Conservation (phyloP, 139 green algal species). For the Diplosphaera chodatii region DNA sequence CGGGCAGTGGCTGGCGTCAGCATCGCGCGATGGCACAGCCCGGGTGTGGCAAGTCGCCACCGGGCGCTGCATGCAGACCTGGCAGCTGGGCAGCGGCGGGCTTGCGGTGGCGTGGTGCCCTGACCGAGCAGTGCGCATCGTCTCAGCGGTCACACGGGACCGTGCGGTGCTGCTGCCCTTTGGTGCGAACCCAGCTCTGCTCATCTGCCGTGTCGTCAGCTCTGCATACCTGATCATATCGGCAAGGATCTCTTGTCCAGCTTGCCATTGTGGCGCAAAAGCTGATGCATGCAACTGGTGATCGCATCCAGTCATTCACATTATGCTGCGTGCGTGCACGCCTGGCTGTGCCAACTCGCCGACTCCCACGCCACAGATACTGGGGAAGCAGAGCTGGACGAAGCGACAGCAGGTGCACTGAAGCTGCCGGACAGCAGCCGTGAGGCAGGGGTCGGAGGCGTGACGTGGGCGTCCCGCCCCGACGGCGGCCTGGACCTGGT, state of each 20-base stretch:
- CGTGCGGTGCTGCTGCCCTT: slow-evolving; percentile 52
- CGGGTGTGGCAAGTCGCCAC: slow-evolving; percentile 85
- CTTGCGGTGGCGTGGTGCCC: slow-evolving; percentile 70
- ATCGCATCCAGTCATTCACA: too few species aligned
- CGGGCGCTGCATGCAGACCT: slow-evolving; percentile 34
- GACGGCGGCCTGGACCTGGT: slow-evolving; percentile 31
- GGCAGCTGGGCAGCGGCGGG: slow-evolving; percentile 46
- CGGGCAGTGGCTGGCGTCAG: slow-evolving; percentile 82
- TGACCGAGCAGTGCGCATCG: slow-evolving; percentile 28
- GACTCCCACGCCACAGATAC: not conserved
- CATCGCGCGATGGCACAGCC: slow-evolving; percentile 57
- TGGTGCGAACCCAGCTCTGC: slow-evolving; percentile 7
- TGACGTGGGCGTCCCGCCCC: not conserved
- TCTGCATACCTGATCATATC: too few species aligned
- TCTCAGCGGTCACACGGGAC: slow-evolving; percentile 42
- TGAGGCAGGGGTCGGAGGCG: slow-evolving; percentile 1
- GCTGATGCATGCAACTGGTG: too few species aligned
- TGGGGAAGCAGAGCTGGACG: slow-evolving; percentile 7
- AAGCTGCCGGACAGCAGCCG: not conserved
- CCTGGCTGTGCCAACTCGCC: too few species aligned
- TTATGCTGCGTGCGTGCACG: too few species aligned
- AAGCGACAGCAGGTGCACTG: not conserved
- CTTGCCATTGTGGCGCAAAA: too few species aligned
- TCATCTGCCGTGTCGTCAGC: not conserved
- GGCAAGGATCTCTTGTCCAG: too few species aligned